Evolutionary conservation across 257 asterid genomes (phyloP).

Genomic region (Hygrophila difformis): DNA sequence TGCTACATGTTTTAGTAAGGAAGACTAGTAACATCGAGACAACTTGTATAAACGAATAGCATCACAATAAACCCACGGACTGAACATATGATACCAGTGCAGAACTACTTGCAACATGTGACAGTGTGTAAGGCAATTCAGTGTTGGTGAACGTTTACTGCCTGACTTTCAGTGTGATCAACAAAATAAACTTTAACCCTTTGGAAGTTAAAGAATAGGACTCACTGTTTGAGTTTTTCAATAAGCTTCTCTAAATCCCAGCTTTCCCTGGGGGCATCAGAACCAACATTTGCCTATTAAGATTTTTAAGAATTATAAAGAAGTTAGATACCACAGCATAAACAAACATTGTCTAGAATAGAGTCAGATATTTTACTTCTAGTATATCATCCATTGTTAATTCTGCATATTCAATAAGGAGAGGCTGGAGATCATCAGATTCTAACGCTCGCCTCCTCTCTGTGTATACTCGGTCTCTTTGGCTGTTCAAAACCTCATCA

Average conservation of each 20-base stretch:
- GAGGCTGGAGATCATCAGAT: conserved; percentile 81
- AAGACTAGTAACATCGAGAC: too few species aligned
- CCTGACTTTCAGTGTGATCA: too few species aligned
- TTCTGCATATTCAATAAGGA: conserved; percentile 92
- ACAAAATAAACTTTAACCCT: too few species aligned
- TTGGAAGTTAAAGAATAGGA: conserved; percentile 8
- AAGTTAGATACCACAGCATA: conserved; percentile 15
- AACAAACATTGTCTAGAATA: background rate
- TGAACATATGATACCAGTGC: too few species aligned
- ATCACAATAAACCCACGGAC: too few species aligned
- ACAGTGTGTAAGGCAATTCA: too few species aligned
- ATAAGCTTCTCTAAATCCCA: conserved; percentile 91
- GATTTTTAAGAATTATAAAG: conserved; percentile 12
- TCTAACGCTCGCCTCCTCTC: conserved; percentile 95
- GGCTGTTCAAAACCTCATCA: conserved; percentile 97
- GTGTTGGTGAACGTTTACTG: too few species aligned
- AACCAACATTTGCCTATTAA: conserved; percentile 79
- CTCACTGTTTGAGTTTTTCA: conserved; percentile 88
- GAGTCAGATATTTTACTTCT: conserved; percentile 39
- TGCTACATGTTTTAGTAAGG: too few species aligned
- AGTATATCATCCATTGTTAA: conserved; percentile 95
- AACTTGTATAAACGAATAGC: too few species aligned
- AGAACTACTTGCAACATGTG: too few species aligned
- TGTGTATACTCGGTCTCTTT: conserved; percentile 89
- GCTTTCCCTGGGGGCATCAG: conserved; percentile 80